Percentiles rank a stretch among this genome's conserved stretches.
Evolutionary conservation across 2,329 filamentous ascomycete genomes (phyloP).

Genomic region (Aspergillus fijiensis): DNA sequence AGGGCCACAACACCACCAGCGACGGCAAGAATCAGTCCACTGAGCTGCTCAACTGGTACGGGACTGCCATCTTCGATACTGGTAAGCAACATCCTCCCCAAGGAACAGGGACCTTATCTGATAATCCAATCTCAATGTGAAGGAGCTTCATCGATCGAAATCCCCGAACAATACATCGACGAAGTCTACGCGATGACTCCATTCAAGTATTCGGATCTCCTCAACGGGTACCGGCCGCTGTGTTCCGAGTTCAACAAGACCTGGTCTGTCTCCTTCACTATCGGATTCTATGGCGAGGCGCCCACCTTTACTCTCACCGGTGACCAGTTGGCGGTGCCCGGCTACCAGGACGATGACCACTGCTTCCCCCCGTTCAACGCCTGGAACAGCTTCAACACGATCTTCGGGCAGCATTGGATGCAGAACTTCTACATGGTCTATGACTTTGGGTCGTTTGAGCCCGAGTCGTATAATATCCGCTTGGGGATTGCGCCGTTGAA

Average conservation of each 20-base stretch:
- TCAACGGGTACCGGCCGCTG: neutral
- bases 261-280: neutral
- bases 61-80: neutral
- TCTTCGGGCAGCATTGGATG: neutral
- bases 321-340: neutral
- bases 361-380: neutral
- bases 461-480: neutral
- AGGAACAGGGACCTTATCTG: no score
- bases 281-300: neutral
- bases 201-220: neutral
- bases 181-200: neutral
- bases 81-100: neutral
- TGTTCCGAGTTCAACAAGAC: slow-evolving; percentile 3
- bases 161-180: neutral
- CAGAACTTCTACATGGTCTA: neutral
- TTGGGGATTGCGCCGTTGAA: neutral
- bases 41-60: neutral
- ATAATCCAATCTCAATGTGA: neutral
- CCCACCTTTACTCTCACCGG: neutral
- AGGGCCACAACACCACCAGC: neutral
- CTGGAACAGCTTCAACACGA: neutral
- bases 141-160: neutral
- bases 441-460: neutral
- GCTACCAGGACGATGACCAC: neutral
- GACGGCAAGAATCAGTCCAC: neutral